These are phyloP conservation scores for Nannochloris sp. DNA, from an alignment of 139 green algal genomes.

Conservation along the genomic window DNA sequence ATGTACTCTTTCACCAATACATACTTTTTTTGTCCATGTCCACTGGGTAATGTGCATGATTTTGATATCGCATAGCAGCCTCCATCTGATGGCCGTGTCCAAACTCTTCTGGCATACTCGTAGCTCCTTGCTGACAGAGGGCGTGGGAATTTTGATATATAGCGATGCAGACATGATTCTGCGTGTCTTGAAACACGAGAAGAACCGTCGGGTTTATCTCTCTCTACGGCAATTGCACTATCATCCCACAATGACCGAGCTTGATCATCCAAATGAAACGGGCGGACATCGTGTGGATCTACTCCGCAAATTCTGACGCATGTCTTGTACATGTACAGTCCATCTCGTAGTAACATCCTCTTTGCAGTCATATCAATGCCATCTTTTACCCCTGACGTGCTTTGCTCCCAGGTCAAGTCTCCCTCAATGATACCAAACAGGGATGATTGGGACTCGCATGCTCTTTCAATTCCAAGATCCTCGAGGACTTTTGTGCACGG, in stretches of 20 bases:
- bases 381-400: constrained; percentile 39
- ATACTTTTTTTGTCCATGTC: constrained; percentile 8
- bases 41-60: background rate
- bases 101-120: constrained; percentile 56
- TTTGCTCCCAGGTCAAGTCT: background rate
- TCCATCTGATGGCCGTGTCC: constrained; percentile 45
- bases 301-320: constrained; percentile 34
- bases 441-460: constrained; percentile 9
- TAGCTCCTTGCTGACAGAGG: constrained; percentile 57
- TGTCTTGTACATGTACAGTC: constrained; percentile 46
- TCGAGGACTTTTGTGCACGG: background rate
- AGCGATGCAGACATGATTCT: constrained; percentile 40
- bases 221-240: constrained; percentile 13
- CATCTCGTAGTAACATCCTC: constrained; percentile 45
- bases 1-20: constrained; percentile 49
- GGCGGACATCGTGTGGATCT: constrained; percentile 34
- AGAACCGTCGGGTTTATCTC: constrained; percentile 1
- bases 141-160: constrained; percentile 48
- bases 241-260: constrained; percentile 44
- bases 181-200: background rate
- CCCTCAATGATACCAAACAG: constrained; percentile 38
- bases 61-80: constrained; percentile 42
- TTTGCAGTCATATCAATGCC: constrained; percentile 50
- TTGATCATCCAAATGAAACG: constrained; percentile 51
- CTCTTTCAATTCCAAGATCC: constrained; percentile 1